Conservation (phyloP, 1,139 yeast genomes). For the Candida frijolesensis region DNA sequence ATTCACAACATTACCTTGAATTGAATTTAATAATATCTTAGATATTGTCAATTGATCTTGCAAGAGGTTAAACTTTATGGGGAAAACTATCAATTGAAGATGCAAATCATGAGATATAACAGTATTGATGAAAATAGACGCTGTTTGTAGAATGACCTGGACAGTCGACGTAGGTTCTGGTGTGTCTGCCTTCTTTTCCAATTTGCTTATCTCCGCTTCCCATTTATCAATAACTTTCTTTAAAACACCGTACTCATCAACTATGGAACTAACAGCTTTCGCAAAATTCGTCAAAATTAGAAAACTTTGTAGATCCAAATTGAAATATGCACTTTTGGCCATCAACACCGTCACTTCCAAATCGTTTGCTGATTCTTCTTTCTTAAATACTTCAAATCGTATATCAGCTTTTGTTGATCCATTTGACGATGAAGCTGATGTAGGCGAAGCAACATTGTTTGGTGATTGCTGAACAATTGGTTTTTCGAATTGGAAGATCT, state of each 20-base stretch:
- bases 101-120: slow-evolving; percentile 13
- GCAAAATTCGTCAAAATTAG: slow-evolving; percentile 20
- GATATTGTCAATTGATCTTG: slow-evolving; percentile 33
- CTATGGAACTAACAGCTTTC: slow-evolving; percentile 10
- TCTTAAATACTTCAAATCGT: slow-evolving; percentile 50
- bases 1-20: slow-evolving; percentile 8
- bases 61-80: slow-evolving; percentile 38
- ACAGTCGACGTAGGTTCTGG: slow-evolving; percentile 1
- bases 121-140: slow-evolving; percentile 24
- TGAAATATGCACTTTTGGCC: slow-evolving; percentile 42
- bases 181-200: neutral
- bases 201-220: slow-evolving; percentile 2
- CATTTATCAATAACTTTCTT: slow-evolving; percentile 15
- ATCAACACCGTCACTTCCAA: slow-evolving; percentile 45
- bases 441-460: slow-evolving; percentile 10
- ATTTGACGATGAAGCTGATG: slow-evolving; percentile 10
- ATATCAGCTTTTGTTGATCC: slow-evolving; percentile 43
- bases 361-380: slow-evolving; percentile 22
- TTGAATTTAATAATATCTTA: slow-evolving; percentile 25
- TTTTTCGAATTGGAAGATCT: slow-evolving; percentile 24
- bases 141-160: slow-evolving; percentile 36
- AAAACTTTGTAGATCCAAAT: slow-evolving; percentile 29
- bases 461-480: slow-evolving; percentile 7
- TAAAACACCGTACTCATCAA: slow-evolving; percentile 13
- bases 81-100: slow-evolving; percentile 31